Conservation (phyloP, 2,329 filamentous ascomycete species). For the Aspergillus tamarii region DNA sequence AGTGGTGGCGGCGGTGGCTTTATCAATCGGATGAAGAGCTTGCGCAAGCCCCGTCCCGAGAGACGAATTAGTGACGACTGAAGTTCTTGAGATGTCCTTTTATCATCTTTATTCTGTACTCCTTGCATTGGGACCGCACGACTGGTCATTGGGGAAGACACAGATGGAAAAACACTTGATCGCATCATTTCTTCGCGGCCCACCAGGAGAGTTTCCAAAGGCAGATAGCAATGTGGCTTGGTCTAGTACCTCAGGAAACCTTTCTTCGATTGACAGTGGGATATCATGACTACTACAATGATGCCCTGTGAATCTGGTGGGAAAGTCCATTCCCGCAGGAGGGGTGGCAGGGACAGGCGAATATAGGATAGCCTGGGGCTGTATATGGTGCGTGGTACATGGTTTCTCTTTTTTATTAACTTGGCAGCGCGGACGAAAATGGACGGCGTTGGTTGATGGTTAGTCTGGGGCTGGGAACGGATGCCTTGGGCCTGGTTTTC, state of each 20-base stretch:
- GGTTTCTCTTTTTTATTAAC: neutral
- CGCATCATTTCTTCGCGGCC: neutral
- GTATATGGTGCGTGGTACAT: neutral
- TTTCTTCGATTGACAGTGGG: neutral
- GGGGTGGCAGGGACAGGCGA: neutral
- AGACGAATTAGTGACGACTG: conserved; percentile 39
- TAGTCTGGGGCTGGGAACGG: conserved; percentile 2
- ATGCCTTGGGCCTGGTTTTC: conserved; percentile 3
- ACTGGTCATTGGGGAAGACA: neutral
- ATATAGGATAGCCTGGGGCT: neutral
- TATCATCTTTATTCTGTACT: conserved; percentile 4
- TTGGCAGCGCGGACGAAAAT: conserved; percentile 5
- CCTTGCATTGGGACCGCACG: neutral
- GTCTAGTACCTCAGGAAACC: neutral
- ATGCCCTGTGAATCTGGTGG: neutral
- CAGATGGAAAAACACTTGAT: conserved; percentile 9
- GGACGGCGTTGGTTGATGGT: conserved; percentile 7
- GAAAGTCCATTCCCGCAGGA: neutral
- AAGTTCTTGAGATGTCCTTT: conserved; percentile 5
- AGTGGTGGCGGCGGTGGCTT: conserved; percentile 63
- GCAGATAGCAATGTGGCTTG: neutral
- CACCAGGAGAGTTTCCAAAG: neutral
- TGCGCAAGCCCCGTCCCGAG: conserved; percentile 61
- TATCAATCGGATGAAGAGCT: conserved; percentile 77
- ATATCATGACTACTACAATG: neutral